phyloP scores from a whole-genome alignment of 2,329 filamentous ascomycete species.

The Penicillium corylophilum region DNA sequence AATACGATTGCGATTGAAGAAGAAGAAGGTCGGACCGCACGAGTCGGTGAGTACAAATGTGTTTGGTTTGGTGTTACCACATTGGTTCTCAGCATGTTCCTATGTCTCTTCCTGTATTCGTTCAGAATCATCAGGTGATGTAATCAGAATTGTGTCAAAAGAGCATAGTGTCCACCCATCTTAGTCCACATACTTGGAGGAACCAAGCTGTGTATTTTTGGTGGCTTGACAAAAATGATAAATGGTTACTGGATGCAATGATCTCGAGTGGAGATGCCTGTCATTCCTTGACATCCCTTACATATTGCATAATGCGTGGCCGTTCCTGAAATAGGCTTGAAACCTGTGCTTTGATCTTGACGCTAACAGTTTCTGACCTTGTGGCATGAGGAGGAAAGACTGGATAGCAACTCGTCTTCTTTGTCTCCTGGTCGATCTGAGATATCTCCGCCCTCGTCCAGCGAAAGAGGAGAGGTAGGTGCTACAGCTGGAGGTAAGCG shows the following conservation, averaged over 20 bases:
- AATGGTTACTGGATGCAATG: not conserved
- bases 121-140: conserved; percentile 25
- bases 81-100: conserved; percentile 22
- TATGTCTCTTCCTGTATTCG: conserved; percentile 24
- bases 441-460: too few species aligned
- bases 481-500: too few species aligned
- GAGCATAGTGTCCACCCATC: not conserved
- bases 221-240: not conserved
- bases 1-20: not conserved
- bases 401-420: too few species aligned
- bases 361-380: not conserved
- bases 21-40: not conserved
- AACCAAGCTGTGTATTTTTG: not conserved
- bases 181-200: not conserved
- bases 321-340: not conserved
- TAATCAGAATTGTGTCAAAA: conserved; percentile 13
- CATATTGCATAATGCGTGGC: conserved; percentile 9
- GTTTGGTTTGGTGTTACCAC: conserved; percentile 22
- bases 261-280: not conserved
- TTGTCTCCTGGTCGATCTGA: too few species aligned
- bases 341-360: not conserved
- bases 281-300: conserved; percentile 16
- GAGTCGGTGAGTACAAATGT: conserved; percentile 25
- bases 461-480: too few species aligned
- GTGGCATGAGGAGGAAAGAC: too few species aligned